These are phyloP conservation scores for Physcia stellaris DNA, from an alignment of 495 filamentous ascomycete genomes.

Conservation along the genomic window DNA sequence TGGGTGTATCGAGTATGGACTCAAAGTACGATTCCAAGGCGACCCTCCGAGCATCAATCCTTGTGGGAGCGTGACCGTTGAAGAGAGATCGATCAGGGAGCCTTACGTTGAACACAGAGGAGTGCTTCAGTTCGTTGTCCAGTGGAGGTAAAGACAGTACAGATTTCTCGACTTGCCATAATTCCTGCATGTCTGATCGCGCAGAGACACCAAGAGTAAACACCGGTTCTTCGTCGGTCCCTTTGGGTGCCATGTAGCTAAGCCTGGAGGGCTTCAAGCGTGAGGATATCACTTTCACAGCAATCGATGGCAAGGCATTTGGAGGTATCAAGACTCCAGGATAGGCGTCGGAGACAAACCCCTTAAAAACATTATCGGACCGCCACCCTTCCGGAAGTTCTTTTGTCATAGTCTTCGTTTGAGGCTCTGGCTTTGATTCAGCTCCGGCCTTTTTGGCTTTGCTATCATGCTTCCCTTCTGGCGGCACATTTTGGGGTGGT, in stretches of 20 bases:
- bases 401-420: too few species aligned
- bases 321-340: slow-evolving; percentile 74
- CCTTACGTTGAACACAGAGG: slow-evolving; percentile 48
- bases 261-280: slow-evolving; percentile 82
- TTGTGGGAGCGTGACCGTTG: slow-evolving; percentile 84
- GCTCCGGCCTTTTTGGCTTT: slow-evolving; percentile 1
- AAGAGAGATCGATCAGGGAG: slow-evolving; percentile 80
- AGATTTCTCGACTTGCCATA: slow-evolving; percentile 92
- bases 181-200: slow-evolving; percentile 59
- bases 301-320: slow-evolving; percentile 76
- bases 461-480: neutral
- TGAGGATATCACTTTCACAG: slow-evolving; percentile 79
- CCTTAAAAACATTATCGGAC: slow-evolving; percentile 39
- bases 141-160: slow-evolving; percentile 66
- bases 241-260: slow-evolving; percentile 56
- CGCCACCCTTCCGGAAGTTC: slow-evolving; percentile 10
- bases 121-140: slow-evolving; percentile 64
- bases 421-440: too few species aligned
- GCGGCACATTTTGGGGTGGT: slow-evolving; percentile 12
- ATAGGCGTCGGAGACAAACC: slow-evolving; percentile 68
- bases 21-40: slow-evolving; percentile 80
- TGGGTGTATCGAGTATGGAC: slow-evolving; percentile 61
- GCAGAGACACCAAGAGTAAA: slow-evolving; percentile 81
- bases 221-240: slow-evolving; percentile 74
- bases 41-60: slow-evolving; percentile 72